Conservation (phyloP, 1,139 yeast genomes). For the Nakaseomyces glabratus region DNA sequence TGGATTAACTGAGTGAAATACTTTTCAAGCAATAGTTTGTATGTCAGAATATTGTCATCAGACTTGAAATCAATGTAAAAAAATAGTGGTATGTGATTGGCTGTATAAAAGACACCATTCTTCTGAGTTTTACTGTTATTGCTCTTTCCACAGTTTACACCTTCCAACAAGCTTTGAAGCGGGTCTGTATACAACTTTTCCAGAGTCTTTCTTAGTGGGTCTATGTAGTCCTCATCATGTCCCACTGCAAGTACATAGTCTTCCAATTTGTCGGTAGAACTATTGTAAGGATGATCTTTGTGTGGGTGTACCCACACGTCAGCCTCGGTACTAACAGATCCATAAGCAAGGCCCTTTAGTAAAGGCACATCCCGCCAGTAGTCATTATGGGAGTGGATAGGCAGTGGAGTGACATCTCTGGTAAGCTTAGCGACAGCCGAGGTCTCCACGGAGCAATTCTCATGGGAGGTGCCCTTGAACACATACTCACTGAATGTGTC, state of each 20-base stretch:
- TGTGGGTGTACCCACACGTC: slow-evolving; percentile 53
- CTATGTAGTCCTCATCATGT: slow-evolving; percentile 45
- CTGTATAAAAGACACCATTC: slow-evolving; percentile 39
- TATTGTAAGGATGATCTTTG: slow-evolving; percentile 2
- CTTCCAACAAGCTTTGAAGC: slow-evolving; percentile 39
- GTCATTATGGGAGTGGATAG: slow-evolving; percentile 67
- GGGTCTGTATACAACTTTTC: slow-evolving; percentile 47
- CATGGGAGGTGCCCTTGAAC: slow-evolving; percentile 1
- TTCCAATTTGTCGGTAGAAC: slow-evolving; percentile 16
- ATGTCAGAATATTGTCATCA: slow-evolving; percentile 30
- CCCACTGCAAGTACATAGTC: slow-evolving; percentile 53
- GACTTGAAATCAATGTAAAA: slow-evolving; percentile 44
- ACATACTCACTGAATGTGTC: slow-evolving; percentile 14
- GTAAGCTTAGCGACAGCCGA: slow-evolving; percentile 32
- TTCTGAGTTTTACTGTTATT: slow-evolving; percentile 2
- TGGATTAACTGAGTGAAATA: slow-evolving; percentile 33
- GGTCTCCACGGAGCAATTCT: slow-evolving; percentile 11
- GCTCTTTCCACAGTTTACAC: slow-evolving; percentile 26
- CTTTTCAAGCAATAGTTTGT: slow-evolving; percentile 31
- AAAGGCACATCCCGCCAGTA: slow-evolving; percentile 61
- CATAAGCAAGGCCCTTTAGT: slow-evolving; percentile 50
- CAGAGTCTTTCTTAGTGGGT: slow-evolving; percentile 37
- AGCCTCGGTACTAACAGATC: slow-evolving; percentile 58
- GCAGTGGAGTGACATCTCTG: slow-evolving; percentile 39
- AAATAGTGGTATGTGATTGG: slow-evolving; percentile 36